Base-by-base conservation (phyloP, 2,329 filamentous ascomycete genomes). In the Aspergillus ustus region DNA sequence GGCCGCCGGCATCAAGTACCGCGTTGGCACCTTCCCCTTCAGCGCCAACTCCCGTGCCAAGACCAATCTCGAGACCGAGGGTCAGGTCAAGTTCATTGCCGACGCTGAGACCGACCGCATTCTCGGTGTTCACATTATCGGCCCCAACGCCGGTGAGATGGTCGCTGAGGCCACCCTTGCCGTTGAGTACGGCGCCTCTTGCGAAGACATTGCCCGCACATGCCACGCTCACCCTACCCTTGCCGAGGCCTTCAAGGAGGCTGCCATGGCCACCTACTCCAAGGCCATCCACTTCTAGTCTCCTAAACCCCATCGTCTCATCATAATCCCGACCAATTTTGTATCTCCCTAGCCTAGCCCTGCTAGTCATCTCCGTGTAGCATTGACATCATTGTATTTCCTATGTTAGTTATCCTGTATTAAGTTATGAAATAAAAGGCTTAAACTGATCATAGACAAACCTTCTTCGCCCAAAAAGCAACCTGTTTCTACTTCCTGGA, bases 231-330 rank as follows among this genome's bases (percentile, higher is more conserved):
- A 99, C 82, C 95, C 95, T 60, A 97, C 93, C 55, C 85, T 99
- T 63, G 89, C 94, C 25, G 95, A 99, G 84, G 95, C 95, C 49
- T 98, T 99, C 87, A 99, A 99, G 86, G 95, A 99, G 87, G 95
- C 95, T 73, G 95, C 95, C 70, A 98, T 99, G 95, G 91, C 92
- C 65, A 97, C 94, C 54, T 93, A 96, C 83, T 87, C 89, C 73
- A 95, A 97, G 85, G 90, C 95, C 69, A 97, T 99, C 78, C 95
- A 99, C 84, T 96, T 91, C 81, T 99, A 91, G 70, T 68, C 64
- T 61, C 56, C 54, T 61, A 61, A 37, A 37, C 31, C 34, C 9
- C 13, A 40, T 40, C 34, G 13, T 15, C 13, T 40, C 37, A 55
- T 57, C 61, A 60, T 68, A 64, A 71, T 67, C 64, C 66, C 68